Evolutionary conservation across 345 rosid genomes (phyloP).

Genomic region (Rubroshorea leprosula): DNA sequence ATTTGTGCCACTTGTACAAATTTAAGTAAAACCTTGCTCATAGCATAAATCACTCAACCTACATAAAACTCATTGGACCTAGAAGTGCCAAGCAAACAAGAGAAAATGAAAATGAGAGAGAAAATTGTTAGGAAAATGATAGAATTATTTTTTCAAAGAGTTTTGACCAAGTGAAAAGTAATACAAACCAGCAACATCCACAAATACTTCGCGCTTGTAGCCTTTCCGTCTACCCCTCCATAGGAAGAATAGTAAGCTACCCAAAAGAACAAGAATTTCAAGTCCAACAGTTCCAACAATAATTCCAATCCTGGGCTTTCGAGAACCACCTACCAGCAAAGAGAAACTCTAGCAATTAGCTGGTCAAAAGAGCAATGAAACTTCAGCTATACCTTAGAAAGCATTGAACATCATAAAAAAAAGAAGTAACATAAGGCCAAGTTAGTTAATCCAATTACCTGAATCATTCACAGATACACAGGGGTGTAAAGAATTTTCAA

Average conservation of each 20-base stretch:
- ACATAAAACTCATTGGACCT: too few relatives aligned
- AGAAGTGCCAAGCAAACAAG: too few relatives aligned
- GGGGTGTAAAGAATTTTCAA: constrained; percentile 25
- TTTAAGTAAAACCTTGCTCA: too few relatives aligned
- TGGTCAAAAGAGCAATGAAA: neutral
- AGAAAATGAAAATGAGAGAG: too few relatives aligned
- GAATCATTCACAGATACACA: constrained; percentile 54
- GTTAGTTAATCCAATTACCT: constrained; percentile 35
- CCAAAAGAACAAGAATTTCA: constrained; percentile 37
- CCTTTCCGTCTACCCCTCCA: constrained; percentile 62
- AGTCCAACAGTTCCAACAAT: constrained; percentile 66
- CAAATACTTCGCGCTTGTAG: constrained; percentile 68
- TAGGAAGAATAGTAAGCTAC: constrained; percentile 45
- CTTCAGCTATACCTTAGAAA: constrained; percentile 2
- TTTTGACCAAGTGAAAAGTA: constrained; percentile 10
- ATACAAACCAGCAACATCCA: constrained; percentile 84
- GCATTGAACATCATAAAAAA: neutral
- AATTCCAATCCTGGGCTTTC: constrained; percentile 57
- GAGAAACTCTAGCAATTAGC: constrained; percentile 11
- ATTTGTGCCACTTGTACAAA: too few relatives aligned
- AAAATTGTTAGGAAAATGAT: neutral
- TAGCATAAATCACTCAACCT: too few relatives aligned
- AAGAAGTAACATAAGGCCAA: constrained; percentile 2
- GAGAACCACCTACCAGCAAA: constrained; percentile 45
- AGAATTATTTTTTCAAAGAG: neutral